Base-by-base conservation (phyloP, 495 filamentous ascomycete species). In the Tuber indicum region DNA sequence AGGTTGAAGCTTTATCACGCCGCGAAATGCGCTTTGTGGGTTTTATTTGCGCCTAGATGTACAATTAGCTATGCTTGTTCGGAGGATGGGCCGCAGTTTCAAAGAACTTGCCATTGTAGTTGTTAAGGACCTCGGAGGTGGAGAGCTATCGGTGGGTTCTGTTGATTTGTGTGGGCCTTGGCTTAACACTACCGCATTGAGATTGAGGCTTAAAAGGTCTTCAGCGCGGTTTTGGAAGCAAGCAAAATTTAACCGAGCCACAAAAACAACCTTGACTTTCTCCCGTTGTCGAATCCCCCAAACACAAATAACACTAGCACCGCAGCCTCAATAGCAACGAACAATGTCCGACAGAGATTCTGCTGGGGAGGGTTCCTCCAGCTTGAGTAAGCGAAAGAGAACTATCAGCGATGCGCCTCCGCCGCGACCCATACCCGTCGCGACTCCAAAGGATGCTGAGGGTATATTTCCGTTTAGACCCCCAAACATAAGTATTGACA, bases 21-120 rank as follows among this genome's bases (percentile, higher is more conserved):
- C 86, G 84, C n/a, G 85, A 84, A 74, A 85, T 77, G 73, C 86
- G 86, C 72, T 87, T 87, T 44, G 84, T 82, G 72, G 86, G 86
- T n/a, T 81, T 83, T 71, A 82, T 83, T 14, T 86, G 86, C 23
- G 86, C 86, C 86, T 87, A 45, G 43, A n/a, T 72, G 14, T 58
- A 32, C n/a, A 49, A 70, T 84, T 66, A 85, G 83, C 52, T 42
- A 66, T 36, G 58, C 72, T 47, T 14, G n/a, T 26, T 21, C n/a
- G 5, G 69, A 49, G 41, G 66, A 52, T 66, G n/a, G 9, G 49
- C 49, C 7, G 45, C 8, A 16, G 21, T 42, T 39, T 8, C n/a
- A 26, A 44, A 71, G 16, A 52, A 45, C 75, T 76, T 72, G 81
- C 78, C 79, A 77, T 78, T 77, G 62, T 52, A 72, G 69, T 43